phyloP scores from a whole-genome alignment of 2,329 filamentous ascomycete genomes.

The Talaromyces sp. region DNA sequence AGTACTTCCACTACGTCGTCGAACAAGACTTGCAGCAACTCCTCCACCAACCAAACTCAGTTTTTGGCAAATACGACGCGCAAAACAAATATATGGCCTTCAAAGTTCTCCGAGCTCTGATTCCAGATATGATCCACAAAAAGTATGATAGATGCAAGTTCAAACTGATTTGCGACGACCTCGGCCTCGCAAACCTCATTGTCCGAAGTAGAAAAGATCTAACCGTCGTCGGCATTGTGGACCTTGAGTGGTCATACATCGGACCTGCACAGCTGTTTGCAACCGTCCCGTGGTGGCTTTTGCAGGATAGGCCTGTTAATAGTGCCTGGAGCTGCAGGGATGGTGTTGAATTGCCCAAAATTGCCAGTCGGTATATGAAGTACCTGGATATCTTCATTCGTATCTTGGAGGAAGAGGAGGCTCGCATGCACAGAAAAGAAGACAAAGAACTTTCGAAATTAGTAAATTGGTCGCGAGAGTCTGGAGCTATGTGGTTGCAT shows the following conservation, averaged over 20 bases:
- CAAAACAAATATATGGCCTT: slow-evolving; percentile 1
- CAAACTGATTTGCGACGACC: slow-evolving; percentile 39
- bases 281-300: slow-evolving; percentile 38
- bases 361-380: slow-evolving; percentile 1
- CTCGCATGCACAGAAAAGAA: neutral
- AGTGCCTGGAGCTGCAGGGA: slow-evolving; percentile 25
- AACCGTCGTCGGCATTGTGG: slow-evolving; percentile 34
- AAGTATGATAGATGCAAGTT: slow-evolving; percentile 32
- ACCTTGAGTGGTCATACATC: slow-evolving; percentile 39
- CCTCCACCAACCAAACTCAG: slow-evolving; percentile 1
- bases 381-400: neutral
- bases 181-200: slow-evolving; percentile 38
- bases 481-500: slow-evolving; percentile 37
- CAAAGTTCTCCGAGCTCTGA: neutral
- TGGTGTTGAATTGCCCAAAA: neutral
- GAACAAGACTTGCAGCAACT: slow-evolving; percentile 7
- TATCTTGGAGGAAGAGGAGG: slow-evolving; percentile 8
- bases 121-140: neutral
- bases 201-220: slow-evolving; percentile 33
- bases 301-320: slow-evolving; percentile 29
- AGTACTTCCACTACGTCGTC: slow-evolving; percentile 2
- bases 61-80: slow-evolving; percentile 2
- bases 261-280: slow-evolving; percentile 37
- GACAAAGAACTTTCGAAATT: slow-evolving; percentile 26
- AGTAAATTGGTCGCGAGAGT: slow-evolving; percentile 32